These are phyloP conservation scores for Daldinia sp. DNA, from an alignment of 2,329 filamentous ascomycete species.

Conservation along the genomic window DNA sequence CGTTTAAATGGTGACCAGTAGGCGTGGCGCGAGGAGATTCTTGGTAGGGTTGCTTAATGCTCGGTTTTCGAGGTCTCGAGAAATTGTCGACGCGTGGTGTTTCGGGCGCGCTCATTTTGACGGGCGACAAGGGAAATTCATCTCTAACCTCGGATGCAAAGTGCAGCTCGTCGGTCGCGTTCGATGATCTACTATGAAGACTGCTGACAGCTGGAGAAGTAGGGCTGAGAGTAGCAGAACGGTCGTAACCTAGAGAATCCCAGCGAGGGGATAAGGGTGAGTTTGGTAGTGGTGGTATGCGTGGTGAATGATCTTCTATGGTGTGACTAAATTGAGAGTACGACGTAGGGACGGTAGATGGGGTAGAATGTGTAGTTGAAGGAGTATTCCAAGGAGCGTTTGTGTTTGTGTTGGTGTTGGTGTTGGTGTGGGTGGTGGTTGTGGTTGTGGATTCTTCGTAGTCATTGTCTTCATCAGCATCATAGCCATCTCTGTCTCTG, in stretches of 20 bases:
- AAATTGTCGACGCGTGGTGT: conserved; percentile 65
- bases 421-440: neutral
- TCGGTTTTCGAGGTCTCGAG: conserved; percentile 69
- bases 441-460: conserved; percentile 22
- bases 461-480: conserved; percentile 39
- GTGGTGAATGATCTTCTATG: conserved; percentile 33
- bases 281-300: conserved; percentile 34
- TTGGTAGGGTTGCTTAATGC: conserved; percentile 59
- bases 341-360: conserved; percentile 34
- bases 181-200: conserved; percentile 40
- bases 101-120: conserved; percentile 50
- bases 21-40: conserved; percentile 53
- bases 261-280: conserved; percentile 57
- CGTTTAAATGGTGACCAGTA: conserved; percentile 46
- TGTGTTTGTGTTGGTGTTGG: conserved; percentile 1
- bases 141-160: conserved; percentile 46
- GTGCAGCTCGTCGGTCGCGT: conserved; percentile 41
- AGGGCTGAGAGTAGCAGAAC: conserved; percentile 42
- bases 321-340: conserved; percentile 35
- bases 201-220: conserved; percentile 42
- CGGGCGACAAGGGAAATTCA: conserved; percentile 45
- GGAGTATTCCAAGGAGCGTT: conserved; percentile 30
- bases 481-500: conserved; percentile 31
- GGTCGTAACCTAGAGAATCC: conserved; percentile 58
- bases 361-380: conserved; percentile 31